phyloP scores from a whole-genome alignment of 129 eudicot species.

The Erigeron canadensis region DNA sequence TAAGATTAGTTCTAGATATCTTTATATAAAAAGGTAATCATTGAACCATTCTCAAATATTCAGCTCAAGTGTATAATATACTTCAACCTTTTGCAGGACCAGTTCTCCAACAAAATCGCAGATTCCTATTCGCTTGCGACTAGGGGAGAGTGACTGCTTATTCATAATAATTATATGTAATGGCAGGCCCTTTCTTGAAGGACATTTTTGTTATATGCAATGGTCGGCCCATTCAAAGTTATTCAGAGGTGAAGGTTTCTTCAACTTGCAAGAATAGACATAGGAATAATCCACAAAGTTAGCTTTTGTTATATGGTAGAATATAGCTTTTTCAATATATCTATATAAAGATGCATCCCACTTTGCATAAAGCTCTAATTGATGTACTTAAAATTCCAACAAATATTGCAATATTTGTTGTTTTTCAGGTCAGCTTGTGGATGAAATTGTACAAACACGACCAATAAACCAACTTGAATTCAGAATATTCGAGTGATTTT shows the following conservation, averaged over 20 bases:
- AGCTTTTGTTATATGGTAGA: constrained; percentile 18
- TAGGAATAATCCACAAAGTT: constrained; percentile 29
- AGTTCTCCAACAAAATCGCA: constrained; percentile 26
- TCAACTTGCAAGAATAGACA: constrained; percentile 52
- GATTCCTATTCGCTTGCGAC: constrained; percentile 19
- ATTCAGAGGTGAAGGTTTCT: constrained; percentile 19
- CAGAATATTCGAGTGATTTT: constrained; percentile 12
- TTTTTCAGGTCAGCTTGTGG: constrained; percentile 41
- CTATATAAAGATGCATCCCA: constrained; percentile 28
- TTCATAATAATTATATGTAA: not conserved
- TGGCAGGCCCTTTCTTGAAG: too few species aligned
- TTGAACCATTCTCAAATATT: constrained; percentile 7
- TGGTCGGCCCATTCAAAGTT: constrained; percentile 30
- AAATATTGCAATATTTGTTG: constrained; percentile 16
- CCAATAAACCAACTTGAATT: constrained; percentile 30
- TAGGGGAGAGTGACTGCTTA: constrained; percentile 17
- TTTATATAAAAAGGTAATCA: not conserved
- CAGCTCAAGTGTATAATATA: not conserved
- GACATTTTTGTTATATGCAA: constrained; percentile 16
- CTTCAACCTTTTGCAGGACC: constrained; percentile 22
- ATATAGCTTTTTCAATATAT: constrained; percentile 24
- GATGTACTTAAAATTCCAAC: constrained; percentile 30
- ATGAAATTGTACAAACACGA: constrained; percentile 31
- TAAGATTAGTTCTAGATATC: not conserved
- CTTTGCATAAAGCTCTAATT: not conserved